Base-by-base conservation (phyloP, 768 basidiomycete genomes). In the Boletus subparvulus region DNA sequence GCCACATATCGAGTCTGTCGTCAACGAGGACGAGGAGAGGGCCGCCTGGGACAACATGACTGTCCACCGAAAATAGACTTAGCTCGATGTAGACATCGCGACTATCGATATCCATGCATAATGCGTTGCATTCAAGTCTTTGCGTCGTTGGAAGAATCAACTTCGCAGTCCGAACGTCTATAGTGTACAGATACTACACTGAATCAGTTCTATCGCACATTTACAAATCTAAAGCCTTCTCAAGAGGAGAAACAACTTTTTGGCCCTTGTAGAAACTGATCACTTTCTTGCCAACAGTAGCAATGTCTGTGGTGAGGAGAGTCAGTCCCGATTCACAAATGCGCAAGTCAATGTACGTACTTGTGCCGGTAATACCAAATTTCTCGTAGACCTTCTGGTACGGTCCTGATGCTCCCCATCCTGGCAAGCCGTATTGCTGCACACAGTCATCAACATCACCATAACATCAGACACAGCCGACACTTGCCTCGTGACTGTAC, bases 351-450 rank as follows among this genome's bases (percentile, higher is more conserved):
- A 24, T 52, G 30, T 48, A 80, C 84, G 50, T 74, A 88, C 85
- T 88, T 45, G 80, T 69, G 14, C 85, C 87, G 37, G 92, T 93
- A 69, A 94, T 82, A 42, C 90, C 91, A 64, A 92, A 90, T 74
- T 92, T 91, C 77, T 90, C 89, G 71, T 97, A 97, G 13, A 95
- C 88, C 77, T 94, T 82, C 74, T 86, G 81, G 70, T 92, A 94
- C 12, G 94, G 94, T 51, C 89, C 94, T 19, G 93, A 95, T 16
- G 91, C 85, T 69, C 94, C 94, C 88, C 90, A 97, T 35, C 78
- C 80, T 36, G 75, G 64, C 55, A 91, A 71, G 66, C 90, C 90
- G 58, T 78, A 90, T 80, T 90, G 88, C 81, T 84, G 64, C 12
- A 61, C 19, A 53, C 36, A 28, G 24, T 40, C 26, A 19, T 58